Conservation (phyloP, 495 filamentous ascomycete genomes). For the Tuber calosporum region DNA sequence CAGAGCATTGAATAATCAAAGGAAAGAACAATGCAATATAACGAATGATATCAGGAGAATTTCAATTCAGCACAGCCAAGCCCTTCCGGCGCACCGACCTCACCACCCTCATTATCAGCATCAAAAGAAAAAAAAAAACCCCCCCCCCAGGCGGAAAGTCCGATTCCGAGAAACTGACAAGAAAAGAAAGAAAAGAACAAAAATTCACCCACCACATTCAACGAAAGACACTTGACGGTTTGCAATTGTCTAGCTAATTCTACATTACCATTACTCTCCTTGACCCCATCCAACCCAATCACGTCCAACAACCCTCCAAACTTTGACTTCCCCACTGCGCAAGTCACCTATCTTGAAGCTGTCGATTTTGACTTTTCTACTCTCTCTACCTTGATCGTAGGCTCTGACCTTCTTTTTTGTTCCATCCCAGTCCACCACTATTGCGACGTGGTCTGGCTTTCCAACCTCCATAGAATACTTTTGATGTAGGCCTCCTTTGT, state of each 20-base stretch:
- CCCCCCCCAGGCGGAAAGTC: background rate
- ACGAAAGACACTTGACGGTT: background rate
- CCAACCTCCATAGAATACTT: constrained; percentile 89
- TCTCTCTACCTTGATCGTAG: constrained; percentile 93
- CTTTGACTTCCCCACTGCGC: constrained; percentile 88
- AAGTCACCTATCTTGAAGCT: constrained; percentile 89
- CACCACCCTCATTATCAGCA: background rate
- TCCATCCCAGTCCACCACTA: constrained; percentile 99
- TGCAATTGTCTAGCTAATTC: background rate
- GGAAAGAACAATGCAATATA: constrained; percentile 4
- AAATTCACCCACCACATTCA: constrained; percentile 1
- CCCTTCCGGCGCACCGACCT: background rate
- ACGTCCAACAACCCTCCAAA: constrained; percentile 90
- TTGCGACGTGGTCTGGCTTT: constrained; percentile 82
- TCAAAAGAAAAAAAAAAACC: background rate
- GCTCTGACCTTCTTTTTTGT: constrained; percentile 95
- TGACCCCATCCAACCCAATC: constrained; percentile 83
- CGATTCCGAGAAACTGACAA: constrained; percentile 2
- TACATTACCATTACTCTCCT: constrained; percentile 8
- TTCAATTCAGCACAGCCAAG: constrained; percentile 6
- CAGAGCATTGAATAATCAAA: background rate
- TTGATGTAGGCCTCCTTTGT: constrained; percentile 87
- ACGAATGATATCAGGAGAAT: constrained; percentile 2
- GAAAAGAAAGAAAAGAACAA: constrained; percentile 5
- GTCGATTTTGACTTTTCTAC: constrained; percentile 87